Evolutionary conservation across 2,329 filamentous ascomycete genomes (phyloP).

Genomic region (Ambrosiella cleistominuta): DNA sequence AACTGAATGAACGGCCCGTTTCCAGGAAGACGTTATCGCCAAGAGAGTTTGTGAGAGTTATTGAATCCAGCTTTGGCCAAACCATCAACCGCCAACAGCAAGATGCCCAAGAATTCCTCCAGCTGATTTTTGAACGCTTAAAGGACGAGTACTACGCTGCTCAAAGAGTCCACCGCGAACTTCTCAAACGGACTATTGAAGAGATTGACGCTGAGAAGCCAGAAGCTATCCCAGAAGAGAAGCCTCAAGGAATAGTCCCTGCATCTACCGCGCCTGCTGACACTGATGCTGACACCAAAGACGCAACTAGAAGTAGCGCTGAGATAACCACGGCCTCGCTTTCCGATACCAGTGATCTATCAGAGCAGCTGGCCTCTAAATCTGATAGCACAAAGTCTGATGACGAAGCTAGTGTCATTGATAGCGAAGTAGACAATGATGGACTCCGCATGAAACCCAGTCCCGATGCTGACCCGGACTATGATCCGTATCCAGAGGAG

Average conservation of each 20-base stretch:
- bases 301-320: too few relatives aligned
- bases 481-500: conserved; percentile 22
- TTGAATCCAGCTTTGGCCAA: conserved; percentile 76
- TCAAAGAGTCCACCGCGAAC: conserved; percentile 34
- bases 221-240: conserved; percentile 11
- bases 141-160: conserved; percentile 90
- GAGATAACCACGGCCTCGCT: too few relatives aligned
- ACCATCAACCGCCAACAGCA: conserved; percentile 89
- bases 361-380: not conserved
- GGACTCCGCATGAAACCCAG: not conserved
- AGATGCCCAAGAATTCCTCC: conserved; percentile 92
- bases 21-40: conserved; percentile 88
- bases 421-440: not conserved
- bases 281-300: too few relatives aligned
- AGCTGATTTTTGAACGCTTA: conserved; percentile 79
- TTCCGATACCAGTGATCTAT: not conserved
- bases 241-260: conserved; percentile 14
- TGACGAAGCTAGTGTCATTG: not conserved
- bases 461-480: not conserved
- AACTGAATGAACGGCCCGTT: conserved; percentile 81
- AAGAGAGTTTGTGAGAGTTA: conserved; percentile 59
- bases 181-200: conserved; percentile 1
- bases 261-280: not conserved
- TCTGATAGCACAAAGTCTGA: not conserved
- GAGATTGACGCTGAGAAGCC: conserved; percentile 6